Conservation (phyloP, 306 rosid species). For the Acmispon strigosus region DNA sequence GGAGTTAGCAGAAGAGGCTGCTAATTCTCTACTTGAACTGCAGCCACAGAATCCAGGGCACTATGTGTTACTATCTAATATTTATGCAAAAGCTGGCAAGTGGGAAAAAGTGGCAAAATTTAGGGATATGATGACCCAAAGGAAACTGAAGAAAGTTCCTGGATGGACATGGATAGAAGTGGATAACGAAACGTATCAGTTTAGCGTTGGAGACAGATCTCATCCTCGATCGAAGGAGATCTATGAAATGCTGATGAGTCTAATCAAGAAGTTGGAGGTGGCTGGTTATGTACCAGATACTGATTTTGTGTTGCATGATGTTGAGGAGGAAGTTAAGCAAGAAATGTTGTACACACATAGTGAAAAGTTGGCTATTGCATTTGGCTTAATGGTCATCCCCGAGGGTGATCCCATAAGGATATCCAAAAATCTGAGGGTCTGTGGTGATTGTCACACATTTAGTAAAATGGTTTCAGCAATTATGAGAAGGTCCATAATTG, state of each 20-base stretch:
- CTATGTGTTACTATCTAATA: conserved; percentile 68
- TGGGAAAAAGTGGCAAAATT: conserved; percentile 63
- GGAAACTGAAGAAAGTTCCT: conserved; percentile 59
- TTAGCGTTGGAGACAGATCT: conserved; percentile 54
- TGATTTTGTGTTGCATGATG: conserved; percentile 66
- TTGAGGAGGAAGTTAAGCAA: conserved; percentile 67
- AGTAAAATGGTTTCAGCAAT: conserved; percentile 54
- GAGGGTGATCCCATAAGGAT: conserved; percentile 52
- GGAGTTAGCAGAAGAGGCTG: conserved; percentile 67
- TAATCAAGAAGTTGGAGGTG: conserved; percentile 49
- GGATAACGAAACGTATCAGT: conserved; percentile 42
- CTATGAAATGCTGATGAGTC: conserved; percentile 36
- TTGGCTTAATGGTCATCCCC: conserved; percentile 50
- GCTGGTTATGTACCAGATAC: conserved; percentile 66
- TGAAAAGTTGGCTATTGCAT: conserved; percentile 78
- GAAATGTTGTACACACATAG: conserved; percentile 59
- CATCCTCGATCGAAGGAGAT: conserved; percentile 59
- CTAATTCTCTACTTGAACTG: conserved; percentile 50
- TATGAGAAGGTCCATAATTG: conserved; percentile 45
- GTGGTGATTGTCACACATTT: conserved; percentile 83
- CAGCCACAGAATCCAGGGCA: conserved; percentile 65
- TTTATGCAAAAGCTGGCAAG: conserved; percentile 69
- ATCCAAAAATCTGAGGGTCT: conserved; percentile 69
- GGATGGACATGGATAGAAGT: conserved; percentile 83
- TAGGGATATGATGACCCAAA: conserved; percentile 50